These are phyloP conservation scores for Cyclostephanos tholiformis DNA, from an alignment of 108 stramenopile genomes.

Conservation along the genomic window DNA sequence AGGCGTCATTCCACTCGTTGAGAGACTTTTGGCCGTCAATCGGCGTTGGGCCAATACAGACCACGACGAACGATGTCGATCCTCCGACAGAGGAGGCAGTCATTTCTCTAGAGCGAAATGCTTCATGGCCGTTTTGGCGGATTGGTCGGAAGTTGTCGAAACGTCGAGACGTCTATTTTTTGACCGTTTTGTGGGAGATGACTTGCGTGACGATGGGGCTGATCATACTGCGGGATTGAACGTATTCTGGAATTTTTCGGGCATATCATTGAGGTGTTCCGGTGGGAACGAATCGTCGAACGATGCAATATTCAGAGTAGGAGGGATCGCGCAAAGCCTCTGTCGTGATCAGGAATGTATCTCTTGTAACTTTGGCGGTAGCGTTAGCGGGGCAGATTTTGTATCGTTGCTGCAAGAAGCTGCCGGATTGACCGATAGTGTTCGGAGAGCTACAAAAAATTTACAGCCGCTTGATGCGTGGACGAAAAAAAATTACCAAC, in stretches of 20 bases:
- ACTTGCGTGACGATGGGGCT: neutral
- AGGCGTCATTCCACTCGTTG: constrained; percentile 16
- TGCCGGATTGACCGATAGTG: constrained; percentile 14
- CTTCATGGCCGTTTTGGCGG: constrained; percentile 4
- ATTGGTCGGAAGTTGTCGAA: constrained; percentile 19
- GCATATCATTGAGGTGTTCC: neutral
- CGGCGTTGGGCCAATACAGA: constrained; percentile 14
- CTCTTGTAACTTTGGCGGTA: neutral
- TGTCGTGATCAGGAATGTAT: constrained; percentile 10
- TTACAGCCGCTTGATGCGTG: neutral
- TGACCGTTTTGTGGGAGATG: constrained; percentile 8
- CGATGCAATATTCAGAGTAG: constrained; percentile 1
- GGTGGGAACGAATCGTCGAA: neutral
- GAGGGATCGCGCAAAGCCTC: constrained; percentile 23
- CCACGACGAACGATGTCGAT: neutral
- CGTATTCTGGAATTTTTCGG: constrained; percentile 22
- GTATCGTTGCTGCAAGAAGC: constrained; percentile 8
- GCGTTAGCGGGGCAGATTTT: neutral
- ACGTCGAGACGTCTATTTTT: constrained; percentile 11
- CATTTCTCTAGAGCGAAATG: neutral
- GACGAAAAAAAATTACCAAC: constrained; percentile 8
- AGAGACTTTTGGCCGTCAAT: constrained; percentile 13
- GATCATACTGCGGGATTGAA: constrained; percentile 13
- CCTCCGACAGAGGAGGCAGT: neutral
- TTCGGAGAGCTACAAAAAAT: neutral